phyloP scores from a whole-genome alignment of 2,329 filamentous ascomycete species.

The Pseudocercospora fuligena region DNA sequence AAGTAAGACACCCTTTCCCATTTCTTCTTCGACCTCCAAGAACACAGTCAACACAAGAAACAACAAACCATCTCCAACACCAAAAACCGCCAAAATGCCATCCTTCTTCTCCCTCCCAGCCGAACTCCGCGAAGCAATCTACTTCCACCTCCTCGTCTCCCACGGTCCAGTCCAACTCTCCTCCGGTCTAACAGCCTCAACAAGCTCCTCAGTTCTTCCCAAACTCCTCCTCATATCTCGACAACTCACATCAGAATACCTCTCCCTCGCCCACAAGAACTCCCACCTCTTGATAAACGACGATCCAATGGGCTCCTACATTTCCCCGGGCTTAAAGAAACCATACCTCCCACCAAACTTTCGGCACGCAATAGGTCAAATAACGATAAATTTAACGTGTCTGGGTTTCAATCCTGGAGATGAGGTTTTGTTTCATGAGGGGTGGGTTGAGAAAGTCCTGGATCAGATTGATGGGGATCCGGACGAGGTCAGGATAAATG shows the following conservation, averaged over 20 bases:
- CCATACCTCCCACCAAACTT: slow-evolving; percentile 1
- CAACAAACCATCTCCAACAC: too few species aligned
- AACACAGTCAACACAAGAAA: too few species aligned
- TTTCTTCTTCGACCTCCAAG: background rate
- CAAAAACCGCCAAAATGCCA: background rate
- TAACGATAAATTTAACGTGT: slow-evolving; percentile 12
- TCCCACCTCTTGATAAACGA: slow-evolving; percentile 12
- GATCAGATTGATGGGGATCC: slow-evolving; percentile 7
- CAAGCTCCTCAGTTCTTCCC: background rate
- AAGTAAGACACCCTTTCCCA: too few species aligned
- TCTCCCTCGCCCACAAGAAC: background rate
- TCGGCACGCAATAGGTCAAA: background rate
- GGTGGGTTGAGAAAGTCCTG: slow-evolving; percentile 12
- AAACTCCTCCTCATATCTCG: slow-evolving; percentile 8
- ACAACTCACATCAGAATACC: slow-evolving; percentile 13
- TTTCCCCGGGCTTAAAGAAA: slow-evolving; percentile 7
- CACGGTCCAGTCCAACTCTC: background rate
- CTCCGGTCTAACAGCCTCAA: slow-evolving; percentile 7
- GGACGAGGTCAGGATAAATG: slow-evolving; percentile 7
- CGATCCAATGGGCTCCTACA: slow-evolving; percentile 3
- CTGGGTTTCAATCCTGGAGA: slow-evolving; percentile 4
- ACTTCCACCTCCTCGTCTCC: slow-evolving; percentile 8
- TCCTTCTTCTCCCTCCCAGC: slow-evolving; percentile 19
- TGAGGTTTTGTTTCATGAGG: slow-evolving; percentile 10
- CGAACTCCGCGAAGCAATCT: slow-evolving; percentile 24